phyloP scores from a whole-genome alignment of 768 basidiomycete genomes.

The Plicaturopsis crispa region DNA sequence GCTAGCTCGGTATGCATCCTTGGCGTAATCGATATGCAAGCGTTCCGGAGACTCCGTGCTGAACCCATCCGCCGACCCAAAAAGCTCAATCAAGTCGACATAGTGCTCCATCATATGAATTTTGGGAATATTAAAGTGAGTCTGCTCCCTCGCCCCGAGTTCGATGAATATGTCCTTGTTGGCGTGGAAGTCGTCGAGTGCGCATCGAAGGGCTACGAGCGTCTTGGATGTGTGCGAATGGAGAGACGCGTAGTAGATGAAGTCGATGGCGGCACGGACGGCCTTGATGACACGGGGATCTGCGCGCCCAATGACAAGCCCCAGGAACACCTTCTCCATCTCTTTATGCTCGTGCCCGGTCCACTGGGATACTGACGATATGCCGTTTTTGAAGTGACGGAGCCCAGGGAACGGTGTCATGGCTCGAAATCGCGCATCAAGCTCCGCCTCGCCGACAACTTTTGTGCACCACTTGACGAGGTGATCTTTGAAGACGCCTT shows the following conservation, averaged over 20 bases:
- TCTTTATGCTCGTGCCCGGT: too few species aligned
- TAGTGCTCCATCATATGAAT: conserved; percentile 15
- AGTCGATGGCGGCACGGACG: conserved; percentile 20
- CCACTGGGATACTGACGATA: too few species aligned
- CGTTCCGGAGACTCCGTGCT: conserved; percentile 23
- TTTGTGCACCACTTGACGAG: conserved; percentile 25
- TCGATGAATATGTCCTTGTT: conserved; percentile 17
- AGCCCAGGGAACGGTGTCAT: too few species aligned
- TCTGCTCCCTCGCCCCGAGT: conserved; percentile 6
- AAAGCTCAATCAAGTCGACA: conserved; percentile 6
- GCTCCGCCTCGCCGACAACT: conserved; percentile 1
- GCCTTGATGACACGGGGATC: conserved; percentile 12
- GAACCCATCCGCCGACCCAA: conserved; percentile 20
- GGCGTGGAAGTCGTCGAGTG: conserved; percentile 12
- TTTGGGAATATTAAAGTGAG: conserved; percentile 18
- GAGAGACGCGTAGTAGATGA: conserved; percentile 23
- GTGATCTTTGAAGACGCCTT: conserved; percentile 40
- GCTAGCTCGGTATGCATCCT: conserved; percentile 19
- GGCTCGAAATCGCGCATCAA: not conserved
- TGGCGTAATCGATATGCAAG: conserved; percentile 23
- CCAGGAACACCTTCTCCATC: conserved; percentile 26
- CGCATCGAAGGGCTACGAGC: conserved; percentile 14
- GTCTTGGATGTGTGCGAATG: conserved; percentile 18
- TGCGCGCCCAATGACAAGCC: conserved; percentile 17
- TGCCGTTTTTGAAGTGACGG: too few species aligned